A percentile compares a stretch with the other conserved stretches of the same genome.
Conservation (phyloP, 2,329 filamentous ascomycete species). For the Cadophora sp. region DNA sequence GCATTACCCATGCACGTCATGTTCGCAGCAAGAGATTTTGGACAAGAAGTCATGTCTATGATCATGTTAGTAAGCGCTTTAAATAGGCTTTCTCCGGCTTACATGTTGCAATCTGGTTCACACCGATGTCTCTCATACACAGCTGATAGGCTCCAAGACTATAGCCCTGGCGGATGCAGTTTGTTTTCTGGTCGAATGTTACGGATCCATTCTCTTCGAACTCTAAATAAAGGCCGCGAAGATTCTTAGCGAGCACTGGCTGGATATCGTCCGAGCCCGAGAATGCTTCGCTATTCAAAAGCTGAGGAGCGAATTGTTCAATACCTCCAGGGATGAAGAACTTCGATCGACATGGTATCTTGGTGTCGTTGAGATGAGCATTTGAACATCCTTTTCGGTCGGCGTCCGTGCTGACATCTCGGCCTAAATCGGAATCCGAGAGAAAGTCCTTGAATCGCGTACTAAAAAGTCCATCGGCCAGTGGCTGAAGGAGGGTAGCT, state of each 20-base stretch:
- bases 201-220: background rate
- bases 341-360: background rate
- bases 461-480: slow-evolving; percentile 5
- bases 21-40: slow-evolving; percentile 13
- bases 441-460: slow-evolving; percentile 14
- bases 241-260: slow-evolving; percentile 8
- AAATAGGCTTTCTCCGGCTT: background rate
- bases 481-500: slow-evolving; percentile 9
- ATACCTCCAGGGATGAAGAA: slow-evolving; percentile 16
- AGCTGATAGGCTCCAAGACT: slow-evolving; percentile 1
- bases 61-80: background rate
- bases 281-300: background rate
- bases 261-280: background rate
- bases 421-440: slow-evolving; percentile 1
- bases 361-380: background rate
- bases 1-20: slow-evolving; percentile 2
- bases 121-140: slow-evolving; percentile 5
- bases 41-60: slow-evolving; percentile 7
- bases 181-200: slow-evolving; percentile 9
- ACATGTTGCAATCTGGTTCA: slow-evolving; percentile 4
- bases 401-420: background rate
- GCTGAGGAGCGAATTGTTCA: slow-evolving; percentile 12
- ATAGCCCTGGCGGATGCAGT: slow-evolving; percentile 10
- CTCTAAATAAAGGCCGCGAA: background rate
- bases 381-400: background rate